A percentile compares a stretch with the other conserved stretches of the same genome.
Conservation (phyloP, 139 green algal species). For the Penium margaritaceum region DNA sequence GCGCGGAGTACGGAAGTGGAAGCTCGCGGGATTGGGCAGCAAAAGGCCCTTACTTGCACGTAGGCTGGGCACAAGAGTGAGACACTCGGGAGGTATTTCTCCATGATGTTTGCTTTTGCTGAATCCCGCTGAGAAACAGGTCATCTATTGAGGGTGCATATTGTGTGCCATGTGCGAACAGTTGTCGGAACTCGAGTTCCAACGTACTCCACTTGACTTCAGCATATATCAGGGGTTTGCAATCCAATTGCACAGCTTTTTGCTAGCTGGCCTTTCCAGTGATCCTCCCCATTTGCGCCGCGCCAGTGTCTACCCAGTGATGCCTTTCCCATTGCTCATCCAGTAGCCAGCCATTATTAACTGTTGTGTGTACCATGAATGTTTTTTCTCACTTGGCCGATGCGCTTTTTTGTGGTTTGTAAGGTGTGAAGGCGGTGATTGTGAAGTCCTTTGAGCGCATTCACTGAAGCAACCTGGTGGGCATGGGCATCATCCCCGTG, state of each 20-base stretch:
- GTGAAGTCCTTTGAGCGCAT: conserved; percentile 46
- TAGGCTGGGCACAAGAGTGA: background rate
- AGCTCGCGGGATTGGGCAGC: conserved; percentile 49
- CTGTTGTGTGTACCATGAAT: background rate
- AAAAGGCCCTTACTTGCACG: conserved; percentile 51
- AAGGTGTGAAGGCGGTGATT: conserved; percentile 44
- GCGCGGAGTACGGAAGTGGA: conserved; percentile 48
- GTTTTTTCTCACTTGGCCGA: background rate
- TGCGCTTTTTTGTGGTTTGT: background rate
- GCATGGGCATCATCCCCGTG: conserved; percentile 44
- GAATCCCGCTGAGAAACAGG: background rate
- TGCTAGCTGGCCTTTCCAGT: no score
- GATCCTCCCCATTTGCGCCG: no score
- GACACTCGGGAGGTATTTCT: background rate
- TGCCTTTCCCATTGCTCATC: background rate
- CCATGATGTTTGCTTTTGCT: background rate
- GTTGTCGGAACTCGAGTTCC: background rate
- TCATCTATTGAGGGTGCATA: no score
- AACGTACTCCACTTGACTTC: background rate
- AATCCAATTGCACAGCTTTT: background rate
- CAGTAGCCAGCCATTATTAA: background rate
- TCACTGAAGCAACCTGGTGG: conserved; percentile 44
- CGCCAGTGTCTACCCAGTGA: no score
- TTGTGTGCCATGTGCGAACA: no score
- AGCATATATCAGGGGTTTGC: background rate